Conservation (phyloP, 257 asterid genomes). For the Lavandula angustifolia region DNA sequence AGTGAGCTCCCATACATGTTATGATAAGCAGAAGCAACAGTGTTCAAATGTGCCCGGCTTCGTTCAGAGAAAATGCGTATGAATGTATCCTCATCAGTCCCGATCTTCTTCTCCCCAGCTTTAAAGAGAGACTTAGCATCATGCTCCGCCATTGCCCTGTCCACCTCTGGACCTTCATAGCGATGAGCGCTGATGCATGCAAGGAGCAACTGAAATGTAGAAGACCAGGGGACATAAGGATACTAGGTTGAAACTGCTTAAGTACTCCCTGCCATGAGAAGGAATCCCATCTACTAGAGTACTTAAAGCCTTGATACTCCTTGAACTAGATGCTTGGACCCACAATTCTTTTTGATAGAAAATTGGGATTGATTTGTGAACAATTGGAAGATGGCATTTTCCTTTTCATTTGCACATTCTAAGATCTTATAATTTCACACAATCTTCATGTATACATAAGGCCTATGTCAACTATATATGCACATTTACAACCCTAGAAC, state of each 20-base stretch:
- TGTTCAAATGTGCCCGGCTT: slow-evolving; percentile 75
- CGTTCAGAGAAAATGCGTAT: slow-evolving; percentile 67
- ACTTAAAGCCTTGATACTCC: too few relatives aligned
- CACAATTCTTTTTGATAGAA: too few relatives aligned
- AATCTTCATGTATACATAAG: too few relatives aligned
- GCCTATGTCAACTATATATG: too few relatives aligned
- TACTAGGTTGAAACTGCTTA: background rate
- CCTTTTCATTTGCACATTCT: too few relatives aligned
- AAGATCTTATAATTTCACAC: too few relatives aligned
- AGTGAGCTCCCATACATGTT: slow-evolving; percentile 65
- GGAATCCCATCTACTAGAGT: background rate
- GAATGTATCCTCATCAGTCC: slow-evolving; percentile 86
- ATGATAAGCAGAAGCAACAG: slow-evolving; percentile 65
- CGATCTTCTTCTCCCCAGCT: slow-evolving; percentile 90
- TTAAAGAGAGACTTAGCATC: slow-evolving; percentile 87
- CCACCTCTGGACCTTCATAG: slow-evolving; percentile 93
- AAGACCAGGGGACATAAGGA: background rate
- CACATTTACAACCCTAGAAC: too few relatives aligned
- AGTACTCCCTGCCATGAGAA: background rate
- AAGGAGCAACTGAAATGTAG: slow-evolving; percentile 63
- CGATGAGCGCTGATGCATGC: slow-evolving; percentile 53
- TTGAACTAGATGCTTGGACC: too few relatives aligned
- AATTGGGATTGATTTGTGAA: too few relatives aligned
- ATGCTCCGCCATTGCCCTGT: slow-evolving; percentile 56
- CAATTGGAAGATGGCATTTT: too few relatives aligned